Conservation (phyloP, 148 eudicot species). For the Pouteria glomerata region DNA sequence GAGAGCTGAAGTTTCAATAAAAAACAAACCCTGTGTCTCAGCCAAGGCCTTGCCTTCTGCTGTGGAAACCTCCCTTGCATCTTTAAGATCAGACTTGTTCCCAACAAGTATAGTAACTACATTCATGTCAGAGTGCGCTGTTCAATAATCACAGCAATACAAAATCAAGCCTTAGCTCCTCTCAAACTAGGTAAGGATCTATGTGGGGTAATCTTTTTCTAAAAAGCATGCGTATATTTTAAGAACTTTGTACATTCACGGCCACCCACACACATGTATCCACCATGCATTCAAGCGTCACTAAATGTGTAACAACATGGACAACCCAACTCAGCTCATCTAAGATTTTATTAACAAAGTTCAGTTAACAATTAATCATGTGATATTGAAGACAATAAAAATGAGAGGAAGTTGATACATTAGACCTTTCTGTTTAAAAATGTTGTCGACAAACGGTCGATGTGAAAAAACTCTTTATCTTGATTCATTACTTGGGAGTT, state of each 20-base stretch:
- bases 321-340: background rate
- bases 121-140: conserved; percentile 98
- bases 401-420: background rate
- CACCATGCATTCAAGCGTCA: no score
- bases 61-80: conserved; percentile 79
- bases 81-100: conserved; percentile 82
- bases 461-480: background rate
- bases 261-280: background rate
- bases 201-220: background rate
- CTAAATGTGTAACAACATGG: background rate
- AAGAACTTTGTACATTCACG: background rate
- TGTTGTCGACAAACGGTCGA: background rate
- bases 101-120: conserved; percentile 92
- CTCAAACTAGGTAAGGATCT: background rate
- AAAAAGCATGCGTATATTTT: no score
- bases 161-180: conserved; percentile 5
- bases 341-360: background rate
- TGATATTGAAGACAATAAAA: background rate
- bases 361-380: background rate
- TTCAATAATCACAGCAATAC: conserved; percentile 11
- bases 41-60: conserved; percentile 82
- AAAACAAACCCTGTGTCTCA: conserved; percentile 75
- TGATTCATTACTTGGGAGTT: background rate
- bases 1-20: conserved; percentile 88
- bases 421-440: no score